Evolutionary conservation across 1,139 yeast genomes (phyloP), one percentile per base, ranked within the genome.

Genomic region (Taiozyma onychis): DNA sequence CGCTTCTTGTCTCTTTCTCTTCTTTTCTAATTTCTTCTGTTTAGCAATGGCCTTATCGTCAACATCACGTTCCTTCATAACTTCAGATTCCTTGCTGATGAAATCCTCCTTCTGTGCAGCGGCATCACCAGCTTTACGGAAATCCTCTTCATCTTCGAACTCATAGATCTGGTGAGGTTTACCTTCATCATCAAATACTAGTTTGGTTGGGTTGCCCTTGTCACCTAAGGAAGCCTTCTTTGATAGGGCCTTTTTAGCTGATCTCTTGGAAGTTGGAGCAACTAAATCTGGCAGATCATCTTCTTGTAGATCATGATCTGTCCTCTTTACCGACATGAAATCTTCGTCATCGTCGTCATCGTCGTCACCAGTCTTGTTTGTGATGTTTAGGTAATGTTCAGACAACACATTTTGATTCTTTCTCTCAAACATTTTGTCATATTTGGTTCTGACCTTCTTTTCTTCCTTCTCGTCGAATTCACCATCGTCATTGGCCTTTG

Each of bases 341-440:
- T 85, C 97, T n/a, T 80, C 89, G n/a, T 74, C 83, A 18, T 76
- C 84, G 11, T 75, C 84, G 11, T 80, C 88, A 27, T 73, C 81
- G 22, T 73, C 83, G 9, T 74, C 83, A 2, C 70, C 78, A 1
- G 65, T 65, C 32, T 63, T 67, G 32, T 70, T 72, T 2, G 86
- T 82, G 68, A 93, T 75, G 54, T 83, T 87, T 69, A 83, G 69
- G 65, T 89, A 93, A 65, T 90, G 95, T 57, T 90, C 95, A 39
- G 97, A 86, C 51, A 95, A 73, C 34, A 93, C 96, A 46, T 88
- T 88, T 71, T 95, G 99, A 67, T 93, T 95, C 68, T 88, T 78
- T 66, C 99, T 80, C 65, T 88, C 96, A 71, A 95, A 95, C 96
- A 93, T 91, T 58, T 95, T 81, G 68, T 95, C 99, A 64, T 89